Conservation (phyloP, 176 grass and related monocot species). For the Calamus simplicifolius region DNA sequence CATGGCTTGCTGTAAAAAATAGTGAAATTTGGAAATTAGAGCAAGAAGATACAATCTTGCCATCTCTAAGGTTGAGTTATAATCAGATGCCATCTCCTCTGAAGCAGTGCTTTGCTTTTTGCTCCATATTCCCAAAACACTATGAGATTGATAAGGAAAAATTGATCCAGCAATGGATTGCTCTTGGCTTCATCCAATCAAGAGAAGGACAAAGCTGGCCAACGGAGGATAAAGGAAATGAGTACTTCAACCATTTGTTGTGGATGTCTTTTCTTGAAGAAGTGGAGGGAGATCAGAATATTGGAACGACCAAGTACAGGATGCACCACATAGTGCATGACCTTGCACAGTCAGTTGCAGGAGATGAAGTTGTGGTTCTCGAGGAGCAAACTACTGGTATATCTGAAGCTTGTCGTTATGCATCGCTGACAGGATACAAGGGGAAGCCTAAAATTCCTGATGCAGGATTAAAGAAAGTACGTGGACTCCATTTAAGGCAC, state of each 20-base stretch:
- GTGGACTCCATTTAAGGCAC: conserved; percentile 38
- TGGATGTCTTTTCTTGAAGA: conserved; percentile 64
- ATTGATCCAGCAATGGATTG: conserved; percentile 53
- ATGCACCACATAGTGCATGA: conserved; percentile 62
- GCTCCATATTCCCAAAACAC: conserved; percentile 46
- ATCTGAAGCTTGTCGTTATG: conserved; percentile 24
- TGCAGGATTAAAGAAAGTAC: conserved; percentile 18
- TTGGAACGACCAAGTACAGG: conserved; percentile 23
- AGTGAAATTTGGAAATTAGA: conserved; percentile 44
- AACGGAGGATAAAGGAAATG: conserved; percentile 24
- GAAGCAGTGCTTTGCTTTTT: conserved; percentile 62
- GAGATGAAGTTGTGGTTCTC: conserved; percentile 36
- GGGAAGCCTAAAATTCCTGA: background rate
- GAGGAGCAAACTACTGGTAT: conserved; percentile 5
- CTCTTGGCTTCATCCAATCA: conserved; percentile 44
- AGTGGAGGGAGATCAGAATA: conserved; percentile 26
- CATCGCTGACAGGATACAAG: conserved; percentile 16
- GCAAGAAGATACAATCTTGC: conserved; percentile 30
- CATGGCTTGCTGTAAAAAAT: conserved; percentile 37
- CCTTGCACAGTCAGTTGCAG: conserved; percentile 46
- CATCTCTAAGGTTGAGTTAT: conserved; percentile 49
- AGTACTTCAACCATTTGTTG: conserved; percentile 41
- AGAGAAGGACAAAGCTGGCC: conserved; percentile 7
- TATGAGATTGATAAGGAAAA: conserved; percentile 42
- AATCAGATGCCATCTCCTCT: conserved; percentile 35